Base-by-base conservation (phyloP, 129 eudicot species). In the Flaveria trinervia region DNA sequence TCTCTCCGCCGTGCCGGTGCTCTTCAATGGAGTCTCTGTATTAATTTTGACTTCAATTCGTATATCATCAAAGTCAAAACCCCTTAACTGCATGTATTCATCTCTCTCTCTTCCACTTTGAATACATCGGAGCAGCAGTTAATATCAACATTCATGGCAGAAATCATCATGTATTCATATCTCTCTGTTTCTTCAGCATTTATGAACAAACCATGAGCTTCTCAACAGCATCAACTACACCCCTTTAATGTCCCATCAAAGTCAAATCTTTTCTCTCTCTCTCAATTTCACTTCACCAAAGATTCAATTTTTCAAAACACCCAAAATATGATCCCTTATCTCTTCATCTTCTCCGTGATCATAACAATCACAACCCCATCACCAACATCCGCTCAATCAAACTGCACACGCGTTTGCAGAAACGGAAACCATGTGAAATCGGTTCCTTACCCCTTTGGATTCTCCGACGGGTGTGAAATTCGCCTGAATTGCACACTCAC, bases 401-500 rank as follows among this genome's bases (percentile, higher is more conserved):
- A 56, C 69, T 65, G 48, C 44, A 76, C 28, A 45, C 76, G 75
- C 0, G 50, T 43, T 6, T 80, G 80, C 49, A 18, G 13, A 20
- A 39, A 65, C 43, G 39, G 16, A 28, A 81, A 81, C 28, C 11
- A 43, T n/a, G 13, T 13, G 7, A 69, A 74, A 1, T 25, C 25
- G 1, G 85, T 93, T 4, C 75, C 83, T 0, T 89, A 87, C 46
- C 98, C 98, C 7, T 93, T 93, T 52, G 98, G 98, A 14, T 90
- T 93, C 66, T 78, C 87, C 14, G 73, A 67, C 1, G 88, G 79
- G 5, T 90, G 93, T 28, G 54, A 12, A 23, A 88, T 93, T 67
- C 86, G 52, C 18, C 80, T 93, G 4, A 23, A 70, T 17, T 93
- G 98, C 68, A 76, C 69, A 0, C 22, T 0, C n/a, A 73, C 10